Evolutionary conservation across 345 rosid genomes (phyloP), one percentile per base, ranked within the genome.

Genomic region (Ceriops decandra): DNA sequence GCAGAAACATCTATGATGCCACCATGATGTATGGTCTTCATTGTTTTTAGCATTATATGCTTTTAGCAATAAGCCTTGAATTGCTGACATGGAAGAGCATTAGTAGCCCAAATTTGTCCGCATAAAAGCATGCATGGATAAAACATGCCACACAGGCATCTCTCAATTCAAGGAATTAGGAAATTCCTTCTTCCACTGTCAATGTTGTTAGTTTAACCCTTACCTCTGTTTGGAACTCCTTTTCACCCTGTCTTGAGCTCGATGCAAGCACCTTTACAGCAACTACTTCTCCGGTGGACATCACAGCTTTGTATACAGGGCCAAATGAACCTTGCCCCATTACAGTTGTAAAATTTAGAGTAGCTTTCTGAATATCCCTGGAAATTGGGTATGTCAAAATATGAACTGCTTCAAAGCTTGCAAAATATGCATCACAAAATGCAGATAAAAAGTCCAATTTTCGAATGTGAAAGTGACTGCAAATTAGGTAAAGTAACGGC

Each of bases 331-430:
- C 99, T 84, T 91, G 84, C 28, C 99, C 99, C 63, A 95, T 51
- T 51, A 85, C 66, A 22, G 92, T 89, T 27, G 95, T 91, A 72
- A 91, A 95, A 74, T 85, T 88, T 56, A 84, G 82, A 35, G 99
- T 95, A 59, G 93, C 96, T 83, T 95, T 95, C 85, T 91, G 95
- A 59, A 95, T 80, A 80, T 95, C 99, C 93, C 99, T 95, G 86
- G 54, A 72, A 26, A 52, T 30, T 19, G 24, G 24, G 51, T n/a
- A 54, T 53, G 22, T 56, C 16, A 26, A 28, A 63, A 6, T 15
- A 66, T 54, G 49, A 60, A 62, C 11, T 22, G 60, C 70, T 35
- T 63, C 38, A 60, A 46, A 49, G 27, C 30, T 52, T 31, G 30
- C 38, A 62, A 9, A 9, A 62, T 20, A 20, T 15, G 57, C 51